Conservation (phyloP, 2,329 filamentous ascomycete species). For the Lachnellula suecica region DNA sequence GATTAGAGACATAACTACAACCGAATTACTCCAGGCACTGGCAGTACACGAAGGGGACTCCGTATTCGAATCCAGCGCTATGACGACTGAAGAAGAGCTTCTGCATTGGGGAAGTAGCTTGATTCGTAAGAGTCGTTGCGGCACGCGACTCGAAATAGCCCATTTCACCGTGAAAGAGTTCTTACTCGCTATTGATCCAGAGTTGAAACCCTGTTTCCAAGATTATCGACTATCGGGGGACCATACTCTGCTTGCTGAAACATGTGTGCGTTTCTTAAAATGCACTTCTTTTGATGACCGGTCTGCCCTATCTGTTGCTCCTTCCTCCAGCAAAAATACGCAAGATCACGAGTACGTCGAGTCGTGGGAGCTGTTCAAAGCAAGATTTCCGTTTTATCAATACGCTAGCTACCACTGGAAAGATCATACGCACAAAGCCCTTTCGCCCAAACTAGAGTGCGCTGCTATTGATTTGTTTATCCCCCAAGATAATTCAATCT, state of each 20-base stretch:
- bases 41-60: conserved; percentile 10
- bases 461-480: neutral
- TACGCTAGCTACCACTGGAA: neutral
- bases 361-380: neutral
- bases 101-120: conserved; percentile 25
- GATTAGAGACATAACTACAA: neutral
- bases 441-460: neutral
- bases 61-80: conserved; percentile 9
- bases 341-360: too few relatives aligned
- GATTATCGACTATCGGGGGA: conserved; percentile 6
- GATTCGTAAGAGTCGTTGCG: conserved; percentile 8
- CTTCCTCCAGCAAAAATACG: neutral
- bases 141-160: conserved; percentile 19
- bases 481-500: neutral
- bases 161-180: conserved; percentile 30
- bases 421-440: neutral
- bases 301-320: neutral
- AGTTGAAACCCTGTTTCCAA: neutral
- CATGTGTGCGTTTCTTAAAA: neutral
- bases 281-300: neutral
- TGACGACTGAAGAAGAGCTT: conserved; percentile 17
- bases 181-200: conserved; percentile 8
- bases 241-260: neutral
- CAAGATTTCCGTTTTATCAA: neutral
- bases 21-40: conserved; percentile 20